Evolutionary conservation across 140 eudicot species (phyloP).

Genomic region (Bidens hawaiensis): DNA sequence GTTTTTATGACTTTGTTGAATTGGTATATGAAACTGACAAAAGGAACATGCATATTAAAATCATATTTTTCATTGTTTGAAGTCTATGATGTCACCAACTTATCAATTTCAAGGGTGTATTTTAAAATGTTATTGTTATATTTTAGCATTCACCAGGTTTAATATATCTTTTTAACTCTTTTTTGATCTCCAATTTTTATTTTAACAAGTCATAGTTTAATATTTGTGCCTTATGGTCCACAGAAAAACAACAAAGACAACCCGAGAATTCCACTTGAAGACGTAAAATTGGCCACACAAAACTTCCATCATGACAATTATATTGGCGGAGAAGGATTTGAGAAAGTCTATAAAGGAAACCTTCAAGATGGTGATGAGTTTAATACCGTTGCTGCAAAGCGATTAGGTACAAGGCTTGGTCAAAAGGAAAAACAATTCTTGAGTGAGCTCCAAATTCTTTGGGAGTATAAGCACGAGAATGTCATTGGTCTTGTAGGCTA

Average conservation of each 20-base stretch:
- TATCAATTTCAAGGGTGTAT: background rate
- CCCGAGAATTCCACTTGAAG: background rate
- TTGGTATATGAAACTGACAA: too few relatives aligned
- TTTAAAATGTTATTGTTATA: background rate
- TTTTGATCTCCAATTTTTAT: background rate
- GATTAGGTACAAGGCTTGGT: background rate
- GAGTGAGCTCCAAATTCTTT: too few relatives aligned
- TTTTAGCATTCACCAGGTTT: background rate
- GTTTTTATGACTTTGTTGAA: too few relatives aligned
- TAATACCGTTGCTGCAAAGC: background rate
- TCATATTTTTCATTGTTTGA: too few relatives aligned
- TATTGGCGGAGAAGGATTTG: background rate
- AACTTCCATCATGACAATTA: background rate
- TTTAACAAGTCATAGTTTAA: background rate
- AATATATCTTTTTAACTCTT: background rate
- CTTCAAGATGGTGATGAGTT: background rate
- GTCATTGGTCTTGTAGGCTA: too few relatives aligned
- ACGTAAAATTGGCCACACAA: background rate
- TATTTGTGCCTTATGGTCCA: background rate
- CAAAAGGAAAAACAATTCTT: background rate
- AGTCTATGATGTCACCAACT: too few relatives aligned
- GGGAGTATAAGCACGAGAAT: too few relatives aligned
- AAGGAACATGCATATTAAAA: too few relatives aligned
- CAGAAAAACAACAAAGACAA: background rate
- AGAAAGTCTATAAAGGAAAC: background rate